Evolutionary conservation across 2,329 filamentous ascomycete genomes (phyloP).

Genomic region (Penicillium crustosum): DNA sequence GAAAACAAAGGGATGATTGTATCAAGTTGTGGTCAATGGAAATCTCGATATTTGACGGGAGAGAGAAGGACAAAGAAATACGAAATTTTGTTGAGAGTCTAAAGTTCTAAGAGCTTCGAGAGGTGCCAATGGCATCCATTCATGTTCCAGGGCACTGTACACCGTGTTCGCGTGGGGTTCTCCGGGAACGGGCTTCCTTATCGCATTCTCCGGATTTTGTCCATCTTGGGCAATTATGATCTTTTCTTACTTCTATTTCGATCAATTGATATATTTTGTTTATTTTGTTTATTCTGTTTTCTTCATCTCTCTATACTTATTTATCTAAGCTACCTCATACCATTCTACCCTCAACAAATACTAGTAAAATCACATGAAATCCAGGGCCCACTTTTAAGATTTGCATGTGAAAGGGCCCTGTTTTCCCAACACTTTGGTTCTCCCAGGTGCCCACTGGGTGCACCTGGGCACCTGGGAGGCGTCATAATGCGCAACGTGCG

Average conservation of each 20-base stretch:
- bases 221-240: not conserved
- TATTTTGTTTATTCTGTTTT: not conserved
- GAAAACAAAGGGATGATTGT: not conserved
- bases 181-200: conserved; percentile 5
- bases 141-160: not conserved
- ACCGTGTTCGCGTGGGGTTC: conserved; percentile 3
- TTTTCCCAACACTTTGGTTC: conserved; percentile 9
- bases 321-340: not conserved
- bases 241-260: not conserved
- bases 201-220: not conserved
- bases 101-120: conserved; percentile 4
- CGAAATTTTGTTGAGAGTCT: conserved; percentile 8
- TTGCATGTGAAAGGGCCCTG: conserved; percentile 8
- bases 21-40: not conserved
- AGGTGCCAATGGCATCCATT: not conserved
- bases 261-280: not conserved
- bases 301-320: not conserved
- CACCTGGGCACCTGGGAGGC: not conserved
- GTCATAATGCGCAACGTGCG: not conserved
- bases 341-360: not conserved
- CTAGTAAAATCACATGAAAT: conserved; percentile 2
- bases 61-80: not conserved
- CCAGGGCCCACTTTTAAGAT: not conserved
- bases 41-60: not conserved
- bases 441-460: no score